phyloP scores from a whole-genome alignment of 148 eudicot genomes.

The Heliamphora exappendiculata region DNA sequence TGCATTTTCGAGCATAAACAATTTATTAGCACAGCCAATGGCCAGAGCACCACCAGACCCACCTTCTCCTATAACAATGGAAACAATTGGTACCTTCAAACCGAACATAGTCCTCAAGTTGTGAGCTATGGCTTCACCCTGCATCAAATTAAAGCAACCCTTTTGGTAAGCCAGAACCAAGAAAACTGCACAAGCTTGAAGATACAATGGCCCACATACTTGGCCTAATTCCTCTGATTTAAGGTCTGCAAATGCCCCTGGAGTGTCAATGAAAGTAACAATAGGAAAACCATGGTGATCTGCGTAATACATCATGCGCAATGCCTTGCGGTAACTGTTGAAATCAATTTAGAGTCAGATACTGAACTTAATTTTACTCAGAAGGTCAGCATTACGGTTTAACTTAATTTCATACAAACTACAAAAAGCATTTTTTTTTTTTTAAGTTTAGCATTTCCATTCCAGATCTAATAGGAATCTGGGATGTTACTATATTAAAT shows the following conservation, averaged over 20 bases:
- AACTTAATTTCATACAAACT: neutral
- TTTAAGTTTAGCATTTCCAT: neutral
- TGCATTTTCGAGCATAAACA: constrained; percentile 79
- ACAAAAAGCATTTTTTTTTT: neutral
- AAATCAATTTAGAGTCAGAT: constrained; percentile 12
- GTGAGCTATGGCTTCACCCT: constrained; percentile 91
- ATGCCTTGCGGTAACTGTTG: constrained; percentile 70
- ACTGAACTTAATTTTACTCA: neutral
- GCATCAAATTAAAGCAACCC: constrained; percentile 17
- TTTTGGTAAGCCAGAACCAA: neutral
- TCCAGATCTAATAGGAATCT: neutral
- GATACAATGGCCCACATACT: constrained; percentile 38
- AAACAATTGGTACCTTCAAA: constrained; percentile 68
- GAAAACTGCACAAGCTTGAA: neutral
- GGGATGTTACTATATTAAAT: neutral
- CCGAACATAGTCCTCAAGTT: constrained; percentile 89
- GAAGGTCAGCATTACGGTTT: neutral
- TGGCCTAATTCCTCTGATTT: constrained; percentile 83
- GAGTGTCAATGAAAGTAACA: constrained; percentile 76
- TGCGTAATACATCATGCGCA: constrained; percentile 83
- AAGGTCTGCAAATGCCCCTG: constrained; percentile 82
- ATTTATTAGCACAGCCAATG: constrained; percentile 80
- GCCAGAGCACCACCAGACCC: constrained; percentile 95
- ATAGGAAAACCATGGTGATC: constrained; percentile 89
- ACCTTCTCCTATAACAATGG: constrained; percentile 90